These are phyloP conservation scores for Salicornia ramosissima DNA, from an alignment of 148 eudicot species.

Conservation along the genomic window DNA sequence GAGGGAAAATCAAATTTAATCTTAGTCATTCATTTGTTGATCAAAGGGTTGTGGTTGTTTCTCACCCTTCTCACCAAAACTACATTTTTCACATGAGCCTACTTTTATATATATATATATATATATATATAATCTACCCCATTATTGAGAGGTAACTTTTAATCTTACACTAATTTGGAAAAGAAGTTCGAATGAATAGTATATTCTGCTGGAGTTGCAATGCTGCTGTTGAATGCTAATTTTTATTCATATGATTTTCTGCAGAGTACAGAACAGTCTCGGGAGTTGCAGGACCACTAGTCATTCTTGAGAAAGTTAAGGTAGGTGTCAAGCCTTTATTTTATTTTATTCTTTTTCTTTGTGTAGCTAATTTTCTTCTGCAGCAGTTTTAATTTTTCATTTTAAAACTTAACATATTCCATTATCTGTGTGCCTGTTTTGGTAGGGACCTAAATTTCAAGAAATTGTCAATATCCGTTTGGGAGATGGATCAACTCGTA, in stretches of 20 bases:
- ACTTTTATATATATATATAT: no score
- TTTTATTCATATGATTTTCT: slow-evolving; percentile 8
- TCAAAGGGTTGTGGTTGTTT: no score
- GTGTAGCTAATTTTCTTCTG: not conserved
- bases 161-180: no score
- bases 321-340: slow-evolving; percentile 32
- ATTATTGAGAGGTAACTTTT: no score
- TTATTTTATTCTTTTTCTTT: not conserved
- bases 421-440: slow-evolving; percentile 7
- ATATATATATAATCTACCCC: no score
- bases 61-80: no score
- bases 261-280: slow-evolving; percentile 61
- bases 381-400: not conserved
- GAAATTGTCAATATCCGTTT: slow-evolving; percentile 96
- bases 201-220: not conserved
- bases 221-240: not conserved
- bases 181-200: not conserved
- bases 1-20: no score
- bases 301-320: slow-evolving; percentile 80
- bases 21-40: no score
- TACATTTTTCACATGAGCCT: no score
- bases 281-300: slow-evolving; percentile 63
- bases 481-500: slow-evolving; percentile 92
- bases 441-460: slow-evolving; percentile 95
- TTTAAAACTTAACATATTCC: not conserved